phyloP scores from a whole-genome alignment of 2,329 filamentous ascomycete genomes.

The Fusarium pseudonygamai region DNA sequence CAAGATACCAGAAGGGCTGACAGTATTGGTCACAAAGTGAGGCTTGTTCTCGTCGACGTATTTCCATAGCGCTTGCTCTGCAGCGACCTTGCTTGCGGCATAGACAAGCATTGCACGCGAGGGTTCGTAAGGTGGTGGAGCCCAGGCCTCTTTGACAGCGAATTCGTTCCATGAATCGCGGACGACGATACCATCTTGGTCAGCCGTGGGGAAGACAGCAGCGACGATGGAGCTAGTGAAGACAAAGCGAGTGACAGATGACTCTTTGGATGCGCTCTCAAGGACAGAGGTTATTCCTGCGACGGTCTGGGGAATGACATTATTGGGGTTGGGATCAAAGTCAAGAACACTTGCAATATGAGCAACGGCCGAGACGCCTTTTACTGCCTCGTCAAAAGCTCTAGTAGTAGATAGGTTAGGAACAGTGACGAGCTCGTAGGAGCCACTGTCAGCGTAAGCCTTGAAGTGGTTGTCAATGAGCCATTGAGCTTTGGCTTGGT shows the following conservation, averaged over 20 bases:
- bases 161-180: not conserved
- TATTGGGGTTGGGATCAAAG: constrained; percentile 52
- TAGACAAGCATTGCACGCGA: constrained; percentile 38
- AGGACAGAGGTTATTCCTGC: constrained; percentile 51
- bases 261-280: constrained; percentile 51
- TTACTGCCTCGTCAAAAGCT: constrained; percentile 47
- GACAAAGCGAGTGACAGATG: constrained; percentile 49
- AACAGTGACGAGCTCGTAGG: constrained; percentile 52
- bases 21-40: constrained; percentile 38
- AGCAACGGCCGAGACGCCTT: constrained; percentile 53
- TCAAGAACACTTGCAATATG: constrained; percentile 56
- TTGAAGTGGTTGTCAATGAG: constrained; percentile 46
- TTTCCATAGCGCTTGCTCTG: constrained; percentile 46
- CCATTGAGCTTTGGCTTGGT: constrained; percentile 47
- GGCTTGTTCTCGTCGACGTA: constrained; percentile 41
- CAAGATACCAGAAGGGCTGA: constrained; percentile 16
- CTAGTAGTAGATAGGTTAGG: constrained; percentile 49
- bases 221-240: constrained; percentile 42
- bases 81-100: constrained; percentile 45
- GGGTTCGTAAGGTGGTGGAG: constrained; percentile 39
- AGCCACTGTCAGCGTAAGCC: constrained; percentile 37
- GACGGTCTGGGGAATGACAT: constrained; percentile 53
- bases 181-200: accelerated
- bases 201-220: not conserved
- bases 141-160: constrained; percentile 43